Evolutionary conservation across 495 filamentous ascomycete species (phyloP).

Genomic region (Lophiostoma macrostomum): DNA sequence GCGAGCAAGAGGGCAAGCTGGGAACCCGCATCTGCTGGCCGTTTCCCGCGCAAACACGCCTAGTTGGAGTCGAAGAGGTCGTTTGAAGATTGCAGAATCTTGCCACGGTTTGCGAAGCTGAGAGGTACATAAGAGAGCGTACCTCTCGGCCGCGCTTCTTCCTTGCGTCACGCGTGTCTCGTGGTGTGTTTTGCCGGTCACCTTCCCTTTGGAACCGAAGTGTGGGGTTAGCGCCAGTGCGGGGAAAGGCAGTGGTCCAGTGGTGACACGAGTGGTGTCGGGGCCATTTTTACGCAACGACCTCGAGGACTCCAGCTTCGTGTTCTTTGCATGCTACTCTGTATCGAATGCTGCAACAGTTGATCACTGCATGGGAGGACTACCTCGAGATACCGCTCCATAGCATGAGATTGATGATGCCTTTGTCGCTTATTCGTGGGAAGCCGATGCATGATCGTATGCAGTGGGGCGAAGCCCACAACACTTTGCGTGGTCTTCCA

Average conservation of each 20-base stretch:
- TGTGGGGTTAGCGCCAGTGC: slow-evolving; percentile 8
- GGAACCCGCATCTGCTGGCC: slow-evolving; percentile 28
- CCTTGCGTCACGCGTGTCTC: slow-evolving; percentile 18
- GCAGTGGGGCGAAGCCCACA: slow-evolving; percentile 3
- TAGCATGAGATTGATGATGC: too few species aligned
- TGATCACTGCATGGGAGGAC: too few species aligned
- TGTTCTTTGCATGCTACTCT: too few species aligned
- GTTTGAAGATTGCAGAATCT: slow-evolving; percentile 1
- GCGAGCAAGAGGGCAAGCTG: slow-evolving; percentile 6
- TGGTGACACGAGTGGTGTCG: background rate
- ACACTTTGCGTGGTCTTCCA: background rate
- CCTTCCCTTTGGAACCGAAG: slow-evolving; percentile 5
- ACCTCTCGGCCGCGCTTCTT: slow-evolving; percentile 12
- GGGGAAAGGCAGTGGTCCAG: background rate
- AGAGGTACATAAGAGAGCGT: slow-evolving; percentile 21
- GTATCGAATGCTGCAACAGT: too few species aligned
- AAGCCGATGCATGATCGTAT: background rate
- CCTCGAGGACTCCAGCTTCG: too few species aligned
- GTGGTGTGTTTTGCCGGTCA: slow-evolving; percentile 22
- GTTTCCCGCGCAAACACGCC: background rate
- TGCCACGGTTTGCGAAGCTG: slow-evolving; percentile 25
- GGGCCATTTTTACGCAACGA: background rate
- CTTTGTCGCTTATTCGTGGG: background rate
- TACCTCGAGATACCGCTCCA: too few species aligned
- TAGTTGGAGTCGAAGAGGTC: background rate